Evolutionary conservation across 228 moss, liverwort and hornwort species (phyloP).

Genomic region (Sphagnum fallax): DNA sequence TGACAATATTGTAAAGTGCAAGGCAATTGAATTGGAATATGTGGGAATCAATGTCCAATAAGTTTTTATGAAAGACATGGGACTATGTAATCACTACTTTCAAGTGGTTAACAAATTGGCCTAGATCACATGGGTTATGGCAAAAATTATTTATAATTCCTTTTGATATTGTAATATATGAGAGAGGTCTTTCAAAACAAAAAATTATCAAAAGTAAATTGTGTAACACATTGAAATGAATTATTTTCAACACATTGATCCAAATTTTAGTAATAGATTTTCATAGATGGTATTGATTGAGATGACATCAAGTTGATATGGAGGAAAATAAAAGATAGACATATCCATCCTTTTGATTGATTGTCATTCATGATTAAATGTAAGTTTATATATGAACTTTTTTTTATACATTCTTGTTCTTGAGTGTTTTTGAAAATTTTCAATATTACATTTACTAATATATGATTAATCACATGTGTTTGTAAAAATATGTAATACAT

Average conservation of each 20-base stretch:
- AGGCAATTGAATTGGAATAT: neutral
- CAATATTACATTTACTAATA: neutral
- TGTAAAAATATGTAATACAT: neutral
- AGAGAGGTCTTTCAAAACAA: neutral
- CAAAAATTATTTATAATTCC: neutral
- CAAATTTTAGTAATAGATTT: neutral
- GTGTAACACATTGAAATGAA: neutral
- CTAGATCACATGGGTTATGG: neutral
- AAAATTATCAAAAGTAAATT: neutral
- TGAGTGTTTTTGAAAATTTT: neutral
- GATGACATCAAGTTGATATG: neutral
- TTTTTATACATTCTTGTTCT: neutral
- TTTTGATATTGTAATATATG: neutral
- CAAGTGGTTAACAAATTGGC: neutral
- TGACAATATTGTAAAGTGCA: neutral
- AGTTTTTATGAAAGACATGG: neutral
- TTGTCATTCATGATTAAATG: too few species aligned
- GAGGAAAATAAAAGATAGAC: neutral
- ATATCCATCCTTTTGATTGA: neutral
- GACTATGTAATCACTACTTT: neutral
- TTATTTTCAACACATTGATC: neutral
- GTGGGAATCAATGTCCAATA: neutral
- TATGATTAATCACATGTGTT: neutral
- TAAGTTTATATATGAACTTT: neutral
- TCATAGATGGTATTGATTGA: neutral